Percentiles rank a stretch among this genome's conserved stretches.
Conservation (phyloP, 495 filamentous ascomycete species). For the Lophium mytilinum region DNA sequence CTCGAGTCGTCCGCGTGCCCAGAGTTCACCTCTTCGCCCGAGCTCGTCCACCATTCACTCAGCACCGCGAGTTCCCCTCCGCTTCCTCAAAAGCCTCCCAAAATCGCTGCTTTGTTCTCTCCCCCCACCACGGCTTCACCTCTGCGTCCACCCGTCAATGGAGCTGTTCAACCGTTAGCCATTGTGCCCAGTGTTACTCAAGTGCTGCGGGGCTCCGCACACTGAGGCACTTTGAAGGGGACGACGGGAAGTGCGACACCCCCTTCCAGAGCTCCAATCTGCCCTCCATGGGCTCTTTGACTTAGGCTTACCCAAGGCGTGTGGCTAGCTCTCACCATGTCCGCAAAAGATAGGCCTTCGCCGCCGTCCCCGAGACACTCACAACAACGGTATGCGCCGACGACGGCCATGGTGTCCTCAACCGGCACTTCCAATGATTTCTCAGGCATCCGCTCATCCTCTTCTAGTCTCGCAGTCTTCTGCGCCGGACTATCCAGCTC, state of each 20-base stretch:
- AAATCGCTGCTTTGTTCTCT: neutral
- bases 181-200: constrained; percentile 18
- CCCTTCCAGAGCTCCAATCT: neutral
- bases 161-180: constrained; percentile 33
- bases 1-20: neutral
- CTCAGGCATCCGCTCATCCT: constrained; percentile 34
- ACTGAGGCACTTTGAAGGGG: constrained; percentile 23
- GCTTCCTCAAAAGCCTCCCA: neutral
- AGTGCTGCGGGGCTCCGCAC: constrained; percentile 35
- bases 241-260: constrained; percentile 20
- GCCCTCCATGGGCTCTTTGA: neutral
- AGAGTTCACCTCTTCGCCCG: neutral
- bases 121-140: neutral
- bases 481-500: constrained; percentile 44
- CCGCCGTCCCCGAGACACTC: constrained; percentile 19
- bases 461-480: constrained; percentile 45
- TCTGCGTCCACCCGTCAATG: constrained; percentile 24
- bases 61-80: neutral
- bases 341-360: constrained; percentile 13
- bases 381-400: constrained; percentile 23
- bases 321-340: constrained; percentile 19
- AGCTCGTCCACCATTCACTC: neutral
- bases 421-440: neutral
- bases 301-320: neutral
- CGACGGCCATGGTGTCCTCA: constrained; percentile 8